phyloP scores from a whole-genome alignment of 2,329 filamentous ascomycete genomes.

The Epichloe gansuensis region DNA sequence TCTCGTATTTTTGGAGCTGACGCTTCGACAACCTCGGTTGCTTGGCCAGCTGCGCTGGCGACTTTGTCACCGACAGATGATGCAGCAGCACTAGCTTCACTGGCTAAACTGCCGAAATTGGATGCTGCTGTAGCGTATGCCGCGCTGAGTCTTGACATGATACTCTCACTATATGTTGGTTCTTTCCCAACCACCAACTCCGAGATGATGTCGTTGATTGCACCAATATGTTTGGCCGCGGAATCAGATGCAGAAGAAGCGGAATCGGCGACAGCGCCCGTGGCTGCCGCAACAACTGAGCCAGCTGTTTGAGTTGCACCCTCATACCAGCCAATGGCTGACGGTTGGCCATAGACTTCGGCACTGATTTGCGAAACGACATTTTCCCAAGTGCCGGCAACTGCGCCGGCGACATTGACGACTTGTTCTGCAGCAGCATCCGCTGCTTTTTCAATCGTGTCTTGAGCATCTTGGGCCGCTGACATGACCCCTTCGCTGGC shows the following conservation, averaged over 20 bases:
- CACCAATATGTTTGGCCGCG: constrained; percentile 52
- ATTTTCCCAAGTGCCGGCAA: constrained; percentile 28
- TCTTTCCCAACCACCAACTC: constrained; percentile 70
- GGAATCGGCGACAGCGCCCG: constrained; percentile 28
- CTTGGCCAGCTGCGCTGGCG: constrained; percentile 26
- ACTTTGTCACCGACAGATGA: constrained; percentile 23
- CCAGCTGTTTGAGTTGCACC: constrained; percentile 34
- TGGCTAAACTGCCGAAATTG: constrained; percentile 33
- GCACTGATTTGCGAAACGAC: constrained; percentile 51
- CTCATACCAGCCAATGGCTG: constrained; percentile 43
- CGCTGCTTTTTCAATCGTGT: constrained; percentile 26
- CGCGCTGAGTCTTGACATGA: constrained; percentile 57
- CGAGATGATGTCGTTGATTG: constrained; percentile 59
- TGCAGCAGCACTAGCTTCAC: constrained; percentile 21
- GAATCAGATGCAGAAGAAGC: constrained; percentile 44
- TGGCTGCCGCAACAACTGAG: constrained; percentile 49
- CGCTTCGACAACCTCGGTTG: constrained; percentile 31
- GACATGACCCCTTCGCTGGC: constrained; percentile 31
- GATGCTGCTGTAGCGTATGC: constrained; percentile 59
- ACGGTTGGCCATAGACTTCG: constrained; percentile 58
- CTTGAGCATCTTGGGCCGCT: constrained; percentile 25
- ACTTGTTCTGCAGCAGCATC: constrained; percentile 33
- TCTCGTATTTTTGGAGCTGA: constrained; percentile 24
- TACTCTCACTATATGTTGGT: constrained; percentile 69
- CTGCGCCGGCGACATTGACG: constrained; percentile 23